A percentile compares a stretch with the other conserved stretches of the same genome.
Conservation (phyloP, 2,329 filamentous ascomycete genomes). For the Stenocarpella maydis region DNA sequence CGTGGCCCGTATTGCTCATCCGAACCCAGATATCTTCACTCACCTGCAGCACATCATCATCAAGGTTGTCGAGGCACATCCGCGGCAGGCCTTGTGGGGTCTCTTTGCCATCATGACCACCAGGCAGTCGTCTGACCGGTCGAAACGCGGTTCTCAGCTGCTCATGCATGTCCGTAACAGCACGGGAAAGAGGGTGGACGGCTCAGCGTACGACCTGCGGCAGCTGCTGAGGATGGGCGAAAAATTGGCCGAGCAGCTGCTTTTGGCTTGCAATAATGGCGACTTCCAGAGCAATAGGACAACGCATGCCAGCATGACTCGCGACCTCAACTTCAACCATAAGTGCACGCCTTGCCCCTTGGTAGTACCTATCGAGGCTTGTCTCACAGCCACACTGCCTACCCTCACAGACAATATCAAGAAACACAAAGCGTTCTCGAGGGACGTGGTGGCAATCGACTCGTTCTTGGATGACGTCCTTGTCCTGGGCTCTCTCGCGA, state of each 20-base stretch:
- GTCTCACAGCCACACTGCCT: slow-evolving; percentile 83
- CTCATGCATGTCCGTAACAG: slow-evolving; percentile 57
- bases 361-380: slow-evolving; percentile 88
- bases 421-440: slow-evolving; percentile 86
- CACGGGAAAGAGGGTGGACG: slow-evolving; percentile 59
- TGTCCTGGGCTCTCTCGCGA: slow-evolving; percentile 89
- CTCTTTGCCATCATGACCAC: slow-evolving; percentile 88
- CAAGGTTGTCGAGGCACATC: slow-evolving; percentile 86
- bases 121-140: slow-evolving; percentile 73
- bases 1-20: slow-evolving; percentile 93
- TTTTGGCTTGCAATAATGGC: slow-evolving; percentile 81
- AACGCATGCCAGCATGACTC: slow-evolving; percentile 75
- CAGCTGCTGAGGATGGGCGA: slow-evolving; percentile 80
- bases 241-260: slow-evolving; percentile 81
- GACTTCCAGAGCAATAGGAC: slow-evolving; percentile 73
- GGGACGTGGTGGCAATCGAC: slow-evolving; percentile 84
- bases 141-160: slow-evolving; percentile 60
- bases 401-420: slow-evolving; percentile 74
- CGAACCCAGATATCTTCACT: slow-evolving; percentile 78
- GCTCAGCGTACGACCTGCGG: slow-evolving; percentile 67
- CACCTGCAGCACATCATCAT: slow-evolving; percentile 81
- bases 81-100: slow-evolving; percentile 91
- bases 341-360: slow-evolving; percentile 83
- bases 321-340: slow-evolving; percentile 84
- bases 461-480: slow-evolving; percentile 87